Evolutionary conservation across 2,329 filamentous ascomycete species (phyloP).

Genomic region (Amylocarpus encephaloides): DNA sequence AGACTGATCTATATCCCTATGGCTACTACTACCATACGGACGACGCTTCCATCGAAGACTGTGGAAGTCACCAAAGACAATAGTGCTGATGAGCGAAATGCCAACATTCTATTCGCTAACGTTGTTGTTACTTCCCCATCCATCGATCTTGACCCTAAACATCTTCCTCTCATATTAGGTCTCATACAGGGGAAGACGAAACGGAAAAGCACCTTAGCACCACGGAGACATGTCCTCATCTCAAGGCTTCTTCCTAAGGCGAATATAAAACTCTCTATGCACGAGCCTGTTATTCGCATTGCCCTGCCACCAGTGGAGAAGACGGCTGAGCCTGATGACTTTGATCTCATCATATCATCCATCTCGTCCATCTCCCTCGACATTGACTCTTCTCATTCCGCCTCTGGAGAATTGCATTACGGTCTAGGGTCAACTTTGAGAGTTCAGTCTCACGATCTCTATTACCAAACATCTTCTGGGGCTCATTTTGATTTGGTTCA

Average conservation of each 20-base stretch:
- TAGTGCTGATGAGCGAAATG: slow-evolving; percentile 75
- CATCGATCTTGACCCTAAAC: slow-evolving; percentile 84
- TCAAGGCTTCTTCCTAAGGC: slow-evolving; percentile 91
- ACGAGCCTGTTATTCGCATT: slow-evolving; percentile 90
- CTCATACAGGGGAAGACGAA: slow-evolving; percentile 56
- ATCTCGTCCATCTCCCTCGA: slow-evolving; percentile 92
- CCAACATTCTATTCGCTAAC: slow-evolving; percentile 94
- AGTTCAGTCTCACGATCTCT: slow-evolving; percentile 79
- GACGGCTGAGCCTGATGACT: slow-evolving; percentile 65
- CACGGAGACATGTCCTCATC: slow-evolving; percentile 62
- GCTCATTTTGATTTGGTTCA: slow-evolving; percentile 80
- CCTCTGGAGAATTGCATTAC: slow-evolving; percentile 79
- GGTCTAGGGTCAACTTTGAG: slow-evolving; percentile 76
- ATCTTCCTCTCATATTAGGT: slow-evolving; percentile 77
- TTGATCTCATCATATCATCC: slow-evolving; percentile 90
- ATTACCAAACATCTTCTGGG: slow-evolving; percentile 85
- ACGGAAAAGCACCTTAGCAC: slow-evolving; percentile 37
- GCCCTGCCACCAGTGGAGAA: slow-evolving; percentile 72
- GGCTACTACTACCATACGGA: slow-evolving; percentile 92
- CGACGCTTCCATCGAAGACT: slow-evolving; percentile 89
- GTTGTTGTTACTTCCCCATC: slow-evolving; percentile 94
- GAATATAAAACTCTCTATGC: slow-evolving; percentile 90
- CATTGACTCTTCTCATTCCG: slow-evolving; percentile 90
- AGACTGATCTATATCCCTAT: slow-evolving; percentile 91
- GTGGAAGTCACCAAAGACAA: slow-evolving; percentile 71